phyloP scores from a whole-genome alignment of 148 eudicot genomes.

The Gaultheria prostrata region DNA sequence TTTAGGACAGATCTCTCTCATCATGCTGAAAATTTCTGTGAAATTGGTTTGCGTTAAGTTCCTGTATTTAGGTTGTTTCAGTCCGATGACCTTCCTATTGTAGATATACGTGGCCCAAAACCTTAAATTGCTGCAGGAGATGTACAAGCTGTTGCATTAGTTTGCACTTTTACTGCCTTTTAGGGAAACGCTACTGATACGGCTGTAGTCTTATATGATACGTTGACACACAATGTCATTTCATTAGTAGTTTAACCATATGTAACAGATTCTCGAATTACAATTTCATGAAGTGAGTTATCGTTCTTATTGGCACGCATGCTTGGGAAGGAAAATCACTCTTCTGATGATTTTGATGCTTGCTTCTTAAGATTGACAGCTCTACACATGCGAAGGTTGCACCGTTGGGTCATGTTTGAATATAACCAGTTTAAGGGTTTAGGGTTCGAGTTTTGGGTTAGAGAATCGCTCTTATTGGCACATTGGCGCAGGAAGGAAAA shows the following conservation, averaged over 20 bases:
- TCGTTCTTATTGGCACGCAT: background rate
- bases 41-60: background rate
- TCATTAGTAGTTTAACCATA: background rate
- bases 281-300: background rate
- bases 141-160: background rate
- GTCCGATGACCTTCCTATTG: background rate
- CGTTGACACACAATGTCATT: background rate
- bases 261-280: background rate
- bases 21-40: background rate
- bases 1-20: background rate
- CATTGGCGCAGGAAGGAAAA: background rate
- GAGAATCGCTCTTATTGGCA: background rate
- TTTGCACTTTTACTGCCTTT: background rate
- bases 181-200: background rate
- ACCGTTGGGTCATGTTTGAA: background rate
- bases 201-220: background rate
- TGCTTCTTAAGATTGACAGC: background rate
- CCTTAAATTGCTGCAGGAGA: background rate
- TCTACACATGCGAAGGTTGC: background rate
- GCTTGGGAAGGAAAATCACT: background rate
- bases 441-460: too few relatives aligned
- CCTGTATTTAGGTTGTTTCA: background rate
- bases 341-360: background rate
- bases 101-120: background rate
- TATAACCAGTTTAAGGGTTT: background rate